These are phyloP conservation scores for Linum tenue DNA, from an alignment of 345 rosid genomes.

Conservation along the genomic window DNA sequence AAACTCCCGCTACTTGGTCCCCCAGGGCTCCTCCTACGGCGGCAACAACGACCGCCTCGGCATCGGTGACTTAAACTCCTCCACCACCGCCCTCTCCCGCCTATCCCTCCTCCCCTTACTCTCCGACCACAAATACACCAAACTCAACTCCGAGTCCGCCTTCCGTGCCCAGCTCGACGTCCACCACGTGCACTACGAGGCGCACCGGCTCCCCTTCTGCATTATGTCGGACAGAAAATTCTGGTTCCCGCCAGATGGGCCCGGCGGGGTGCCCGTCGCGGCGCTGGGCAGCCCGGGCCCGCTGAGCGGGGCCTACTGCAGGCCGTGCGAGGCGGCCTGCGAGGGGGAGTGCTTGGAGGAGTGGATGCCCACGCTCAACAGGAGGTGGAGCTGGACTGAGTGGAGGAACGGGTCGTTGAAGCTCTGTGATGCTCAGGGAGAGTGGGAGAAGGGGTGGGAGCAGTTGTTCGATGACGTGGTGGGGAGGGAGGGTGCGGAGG, in stretches of 20 bases:
- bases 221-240: slow-evolving; percentile 60
- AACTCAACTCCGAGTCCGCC: slow-evolving; percentile 77
- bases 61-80: slow-evolving; percentile 52
- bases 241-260: slow-evolving; percentile 49
- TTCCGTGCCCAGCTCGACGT: slow-evolving; percentile 70
- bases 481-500: slow-evolving; percentile 41
- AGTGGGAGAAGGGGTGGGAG: slow-evolving; percentile 76
- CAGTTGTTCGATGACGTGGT: slow-evolving; percentile 40
- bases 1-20: slow-evolving; percentile 49
- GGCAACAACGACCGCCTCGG: slow-evolving; percentile 95
- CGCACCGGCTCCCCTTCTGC: slow-evolving; percentile 61
- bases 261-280: slow-evolving; percentile 84
- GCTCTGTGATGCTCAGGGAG: slow-evolving; percentile 59
- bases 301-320: slow-evolving; percentile 90
- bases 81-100: slow-evolving; percentile 67
- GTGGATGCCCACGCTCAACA: slow-evolving; percentile 41
- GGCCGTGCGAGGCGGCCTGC: slow-evolving; percentile 67
- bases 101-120: slow-evolving; percentile 63
- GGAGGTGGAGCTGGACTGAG: slow-evolving; percentile 83
- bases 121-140: slow-evolving; percentile 44
- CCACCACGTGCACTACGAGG: slow-evolving; percentile 30
- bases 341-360: slow-evolving; percentile 44
- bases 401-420: slow-evolving; percentile 56
- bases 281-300: slow-evolving; percentile 65
- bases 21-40: slow-evolving; percentile 76